Base-by-base conservation (phyloP, 768 basidiomycete species). In the Termitomyces sp. region DNA sequence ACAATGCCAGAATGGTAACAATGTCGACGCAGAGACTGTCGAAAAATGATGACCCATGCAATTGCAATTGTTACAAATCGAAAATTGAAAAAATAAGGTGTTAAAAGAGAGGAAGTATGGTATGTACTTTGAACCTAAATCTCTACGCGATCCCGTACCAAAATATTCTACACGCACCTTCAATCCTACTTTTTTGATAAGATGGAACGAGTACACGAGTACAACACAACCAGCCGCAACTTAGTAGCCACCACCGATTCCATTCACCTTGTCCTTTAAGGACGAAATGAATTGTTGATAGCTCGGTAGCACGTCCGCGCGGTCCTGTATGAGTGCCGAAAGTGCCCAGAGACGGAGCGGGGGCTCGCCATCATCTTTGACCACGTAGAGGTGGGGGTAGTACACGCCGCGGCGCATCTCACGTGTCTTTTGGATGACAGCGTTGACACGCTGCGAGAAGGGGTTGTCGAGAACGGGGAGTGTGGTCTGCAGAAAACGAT, bases 331-430 rank as follows among this genome's bases (percentile, higher is more conserved):
- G 66, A 99, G 84, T 68, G 86, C 85, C 70, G 92, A 94, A 17
- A 59, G 32, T 15, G 96, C 97, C 97, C 97, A 99, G 61, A 95
- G 82, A 63, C 96, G 82, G 69, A 99, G 79, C 49, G 95, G 89
- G 6, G 94, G 92, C 74, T 99, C 97, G 62, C 95, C 96, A 67
- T 99, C 97, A 72, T 98, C 95, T 77, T 98, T 99, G 69, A 98
- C 95, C 56, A 98, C 80, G 69, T 98, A 99, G 7, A 99, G 78
- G 72, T 98, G 94, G 8, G 94, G 94, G 70, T 91, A 89, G 73
- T 98, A 98, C 5, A 89, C 87, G 14, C 96, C 95, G 45, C 94
- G 83, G 53, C 97, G 89, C 82, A 94, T 85, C 76, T 98, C 97
- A 17, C 97, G 85, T 15, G 89, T 93, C 79, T 98, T 98, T 76